A percentile compares a stretch with the other conserved stretches of the same genome.
Evolutionary conservation across 345 rosid species (phyloP).

Genomic region (Crucihimalaya himalaica): DNA sequence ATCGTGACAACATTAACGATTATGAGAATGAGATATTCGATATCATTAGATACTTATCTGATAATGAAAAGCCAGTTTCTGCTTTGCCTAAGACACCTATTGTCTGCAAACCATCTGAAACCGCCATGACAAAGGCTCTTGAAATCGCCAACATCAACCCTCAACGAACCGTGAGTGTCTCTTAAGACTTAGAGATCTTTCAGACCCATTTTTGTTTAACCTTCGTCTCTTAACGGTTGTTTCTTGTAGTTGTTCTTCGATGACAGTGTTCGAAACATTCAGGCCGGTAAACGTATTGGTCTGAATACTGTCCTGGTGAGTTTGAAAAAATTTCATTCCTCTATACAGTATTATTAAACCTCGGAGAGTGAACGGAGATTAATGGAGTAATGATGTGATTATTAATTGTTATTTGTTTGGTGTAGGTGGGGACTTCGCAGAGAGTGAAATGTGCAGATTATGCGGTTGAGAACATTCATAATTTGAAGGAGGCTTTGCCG

Average conservation of each 20-base stretch:
- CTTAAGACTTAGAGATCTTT: not conserved
- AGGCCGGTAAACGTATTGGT: slow-evolving; percentile 75
- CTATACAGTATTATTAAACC: too few species aligned
- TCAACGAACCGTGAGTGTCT: slow-evolving; percentile 64
- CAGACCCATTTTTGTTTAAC: not conserved
- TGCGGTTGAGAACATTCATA: slow-evolving; percentile 37
- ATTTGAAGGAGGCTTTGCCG: slow-evolving; percentile 42
- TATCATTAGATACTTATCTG: slow-evolving; percentile 57
- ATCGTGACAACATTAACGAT: not conserved
- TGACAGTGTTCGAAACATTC: slow-evolving; percentile 80
- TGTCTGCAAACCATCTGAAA: slow-evolving; percentile 71
- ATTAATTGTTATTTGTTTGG: not conserved
- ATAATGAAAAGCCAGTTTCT: not conserved
- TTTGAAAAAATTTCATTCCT: not conserved
- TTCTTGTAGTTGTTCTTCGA: slow-evolving; percentile 64
- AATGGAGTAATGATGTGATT: not conserved
- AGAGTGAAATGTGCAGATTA: slow-evolving; percentile 51
- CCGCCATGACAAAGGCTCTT: slow-evolving; percentile 61
- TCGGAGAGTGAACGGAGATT: too few species aligned
- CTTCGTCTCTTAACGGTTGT: not conserved
- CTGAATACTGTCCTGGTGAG: slow-evolving; percentile 73
- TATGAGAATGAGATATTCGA: slow-evolving; percentile 52
- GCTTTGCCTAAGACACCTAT: slow-evolving; percentile 69
- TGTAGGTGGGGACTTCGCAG: slow-evolving; percentile 66
- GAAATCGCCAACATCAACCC: slow-evolving; percentile 65